Evolutionary conservation across 139 green algal genomes (phyloP), one percentile per base, ranked within the genome.

Genomic region (Chlamydomonas urium): DNA sequence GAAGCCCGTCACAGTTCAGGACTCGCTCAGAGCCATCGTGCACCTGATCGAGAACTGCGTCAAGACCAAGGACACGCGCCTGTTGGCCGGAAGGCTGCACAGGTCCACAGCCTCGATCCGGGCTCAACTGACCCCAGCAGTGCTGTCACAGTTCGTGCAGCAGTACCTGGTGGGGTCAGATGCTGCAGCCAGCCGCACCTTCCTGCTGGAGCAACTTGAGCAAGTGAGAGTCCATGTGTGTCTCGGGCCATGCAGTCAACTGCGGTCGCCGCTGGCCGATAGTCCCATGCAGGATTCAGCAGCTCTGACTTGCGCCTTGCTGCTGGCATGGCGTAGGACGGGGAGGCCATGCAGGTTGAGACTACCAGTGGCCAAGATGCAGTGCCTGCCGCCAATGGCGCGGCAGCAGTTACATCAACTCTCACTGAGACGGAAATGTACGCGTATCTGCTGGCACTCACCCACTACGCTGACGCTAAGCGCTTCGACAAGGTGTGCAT

Each of bases 341-440:
- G 31, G 3, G 45, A 47, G 23, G 38, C 42, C 35, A 70, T 62
- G 38, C 38, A 69, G 34, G 68, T 38, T 19, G 38, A 60, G 33
- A 66, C 35, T 6, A 4, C 61, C 17, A 21, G 14, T 6, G 33
- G 24, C 2, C 17, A 26, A 21, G 70, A 5, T n/a, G 29, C 56
- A 29, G 70, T 86, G 81, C 79, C 85, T 35, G 77, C 75, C 23
- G 76, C 82, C 17, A 73, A 71, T 24, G n/a, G 56, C 1, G 63
- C 72, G 4, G 37, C 63, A n/a, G 6, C 60, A 69, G 67, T 33
- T 10, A 56, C 47, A 19, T 68, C 26, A 37, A 71, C 60, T 6
- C 60, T 65, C 6, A 92, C 94, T 2, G 93, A 98, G 83, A 81
- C 91, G 19, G 94, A 98, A 83, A 72, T 89, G 32, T 97, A 93